Base-by-base conservation (phyloP, 2,329 filamentous ascomycete species). In the Echinosphaeria canescens region DNA sequence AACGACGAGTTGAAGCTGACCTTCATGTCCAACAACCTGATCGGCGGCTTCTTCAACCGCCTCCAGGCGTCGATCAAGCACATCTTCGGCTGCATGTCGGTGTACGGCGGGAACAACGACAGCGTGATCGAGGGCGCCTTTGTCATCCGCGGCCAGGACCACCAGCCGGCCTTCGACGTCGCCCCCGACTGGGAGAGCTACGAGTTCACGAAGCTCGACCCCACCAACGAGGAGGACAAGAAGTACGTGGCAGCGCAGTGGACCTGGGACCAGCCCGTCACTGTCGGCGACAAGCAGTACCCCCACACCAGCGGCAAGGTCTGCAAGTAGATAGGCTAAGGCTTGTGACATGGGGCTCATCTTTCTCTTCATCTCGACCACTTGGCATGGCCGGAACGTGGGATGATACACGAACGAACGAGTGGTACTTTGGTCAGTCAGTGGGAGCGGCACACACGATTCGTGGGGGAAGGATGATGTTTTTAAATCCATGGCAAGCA, bases 1-100 rank as follows among this genome's bases (percentile, higher is more conserved):
- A 91, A 93, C 57, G 73, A 92, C 34, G 88, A 98, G 72, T 69
- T 98, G 40, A 93, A 81, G 48, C 62, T 88, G 55, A 78, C 76
- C 47, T 98, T 98, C 78, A 98, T 98, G 88, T 85, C 81, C 42
- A 80, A 76, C 67, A 98, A 98, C 71, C 62, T 95, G 54, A 85
- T 98, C 50, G 84, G 79, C 56, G 88, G 88, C 52, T 92, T 98
- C 71, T 91, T 93, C 62, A 68, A 71, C 53, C 88, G 88, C 65
- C 80, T 98, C 33, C 88, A 98, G 68, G 88, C 51, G 37, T 92
- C 81, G 49, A 84, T 88, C 64, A 98, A 98, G 75, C 92, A 81
- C 68, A 56, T 98, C 50, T 95, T 98, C 58, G 88, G 88, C 42
- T 71, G 64, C 44, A 70, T 71, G 43, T 85, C 79, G 40, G 88